Conservation (phyloP, 108 stramenopile genomes). For the Schizochytrium sp. region DNA sequence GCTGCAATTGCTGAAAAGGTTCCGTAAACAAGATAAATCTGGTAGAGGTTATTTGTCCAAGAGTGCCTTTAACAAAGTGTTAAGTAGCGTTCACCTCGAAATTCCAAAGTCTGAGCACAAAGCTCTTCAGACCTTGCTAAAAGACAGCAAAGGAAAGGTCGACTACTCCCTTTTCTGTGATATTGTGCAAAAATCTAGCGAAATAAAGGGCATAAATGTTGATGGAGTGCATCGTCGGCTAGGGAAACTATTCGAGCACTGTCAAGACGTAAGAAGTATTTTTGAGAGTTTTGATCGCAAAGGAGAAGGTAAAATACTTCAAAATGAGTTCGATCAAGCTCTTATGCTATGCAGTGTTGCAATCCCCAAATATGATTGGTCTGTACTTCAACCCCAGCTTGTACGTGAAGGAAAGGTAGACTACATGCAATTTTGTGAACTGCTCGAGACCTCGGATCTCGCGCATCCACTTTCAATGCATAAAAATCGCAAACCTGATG, state of each 20-base stretch:
- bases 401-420: not conserved
- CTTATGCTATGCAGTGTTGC: not conserved
- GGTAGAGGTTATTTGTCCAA: not conserved
- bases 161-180: conserved; percentile 10
- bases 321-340: not conserved
- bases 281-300: not conserved
- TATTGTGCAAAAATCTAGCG: not conserved
- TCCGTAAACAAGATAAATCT: not conserved
- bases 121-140: not conserved
- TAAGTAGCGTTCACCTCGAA: not conserved
- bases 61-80: not conserved
- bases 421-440: not conserved
- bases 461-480: not conserved
- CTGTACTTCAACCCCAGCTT: not conserved
- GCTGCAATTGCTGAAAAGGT: not conserved
- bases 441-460: conserved; percentile 5
- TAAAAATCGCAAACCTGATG: not conserved
- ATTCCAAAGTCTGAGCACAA: not conserved
- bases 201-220: not conserved
- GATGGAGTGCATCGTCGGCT: conserved; percentile 22
- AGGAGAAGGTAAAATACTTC: not conserved
- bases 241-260: not conserved
- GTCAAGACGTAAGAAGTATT: not conserved
- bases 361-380: not conserved
- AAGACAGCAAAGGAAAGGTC: not conserved